Evolutionary conservation across 1,284 basidiomycete genomes (phyloP).

Genomic region (Ganoderma lucidum): DNA sequence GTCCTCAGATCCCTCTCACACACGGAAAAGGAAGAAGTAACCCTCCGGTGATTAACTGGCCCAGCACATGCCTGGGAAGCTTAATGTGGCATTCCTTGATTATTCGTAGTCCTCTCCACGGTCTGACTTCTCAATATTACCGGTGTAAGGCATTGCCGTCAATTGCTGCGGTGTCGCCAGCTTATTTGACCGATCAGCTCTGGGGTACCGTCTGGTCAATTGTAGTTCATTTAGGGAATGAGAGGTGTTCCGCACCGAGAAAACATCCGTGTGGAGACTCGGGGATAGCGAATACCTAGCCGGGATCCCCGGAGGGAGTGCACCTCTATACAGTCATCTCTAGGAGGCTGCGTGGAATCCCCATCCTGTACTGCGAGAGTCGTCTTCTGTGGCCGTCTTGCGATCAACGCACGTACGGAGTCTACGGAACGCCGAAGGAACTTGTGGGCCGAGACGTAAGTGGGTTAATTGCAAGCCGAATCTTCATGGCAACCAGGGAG

Average conservation of each 20-base stretch:
- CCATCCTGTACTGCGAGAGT: not conserved
- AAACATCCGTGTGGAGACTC: slow-evolving; percentile 8
- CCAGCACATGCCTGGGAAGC: slow-evolving; percentile 18
- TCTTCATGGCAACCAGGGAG: slow-evolving; percentile 22
- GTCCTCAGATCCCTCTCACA: slow-evolving; percentile 11
- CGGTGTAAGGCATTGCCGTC: not conserved
- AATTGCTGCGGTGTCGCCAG: slow-evolving; percentile 7
- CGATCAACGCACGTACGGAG: slow-evolving; percentile 20
- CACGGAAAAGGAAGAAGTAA: slow-evolving; percentile 20
- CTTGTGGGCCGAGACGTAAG: slow-evolving; percentile 11
- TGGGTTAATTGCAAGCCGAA: slow-evolving; percentile 11
- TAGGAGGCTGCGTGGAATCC: not conserved
- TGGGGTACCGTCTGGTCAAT: slow-evolving; percentile 12
- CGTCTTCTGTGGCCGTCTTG: slow-evolving; percentile 3
- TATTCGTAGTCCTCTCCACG: not conserved
- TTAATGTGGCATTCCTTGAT: slow-evolving; percentile 5
- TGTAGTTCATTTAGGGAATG: slow-evolving; percentile 17
- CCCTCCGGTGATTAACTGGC: slow-evolving; percentile 30
- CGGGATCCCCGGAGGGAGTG: slow-evolving; percentile 13
- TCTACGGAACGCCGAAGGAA: slow-evolving; percentile 17
- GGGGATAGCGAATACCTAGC: slow-evolving; percentile 4
- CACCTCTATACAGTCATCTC: not conserved
- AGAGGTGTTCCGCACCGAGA: slow-evolving; percentile 11
- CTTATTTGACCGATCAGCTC: slow-evolving; percentile 14
- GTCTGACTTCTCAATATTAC: not conserved